These are phyloP conservation scores for Eucalyptus sp. DNA, from an alignment of 345 rosid species.

Conservation along the genomic window DNA sequence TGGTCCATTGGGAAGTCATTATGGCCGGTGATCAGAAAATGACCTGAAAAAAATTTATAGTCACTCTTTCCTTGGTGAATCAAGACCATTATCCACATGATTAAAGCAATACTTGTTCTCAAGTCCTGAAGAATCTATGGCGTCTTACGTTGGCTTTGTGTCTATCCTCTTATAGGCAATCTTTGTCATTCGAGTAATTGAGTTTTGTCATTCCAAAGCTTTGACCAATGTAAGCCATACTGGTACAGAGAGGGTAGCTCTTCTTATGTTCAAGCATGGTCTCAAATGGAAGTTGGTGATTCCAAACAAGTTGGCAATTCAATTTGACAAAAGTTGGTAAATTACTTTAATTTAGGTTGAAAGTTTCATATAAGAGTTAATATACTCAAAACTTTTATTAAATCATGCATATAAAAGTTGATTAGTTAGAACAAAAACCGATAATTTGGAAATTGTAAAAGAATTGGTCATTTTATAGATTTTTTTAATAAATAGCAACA, in stretches of 20 bases:
- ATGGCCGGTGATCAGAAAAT: background rate
- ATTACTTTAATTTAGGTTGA: background rate
- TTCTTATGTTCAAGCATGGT: background rate
- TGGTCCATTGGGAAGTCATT: background rate
- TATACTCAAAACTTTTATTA: background rate
- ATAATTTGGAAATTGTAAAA: background rate
- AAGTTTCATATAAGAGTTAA: background rate
- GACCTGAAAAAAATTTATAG: background rate
- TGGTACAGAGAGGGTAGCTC: background rate
- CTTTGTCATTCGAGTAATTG: background rate
- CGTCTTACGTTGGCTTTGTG: background rate
- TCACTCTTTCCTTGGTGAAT: background rate
- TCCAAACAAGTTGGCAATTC: conserved; percentile 63
- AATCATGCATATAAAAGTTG: background rate
- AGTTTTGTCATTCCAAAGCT: background rate
- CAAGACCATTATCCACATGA: background rate
- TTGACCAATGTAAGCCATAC: background rate
- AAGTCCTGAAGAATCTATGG: background rate
- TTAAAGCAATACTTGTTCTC: background rate
- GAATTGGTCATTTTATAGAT: background rate
- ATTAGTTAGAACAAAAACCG: background rate
- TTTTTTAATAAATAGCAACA: no score
- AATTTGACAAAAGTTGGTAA: background rate
- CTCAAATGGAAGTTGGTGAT: background rate
- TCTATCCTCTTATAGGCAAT: background rate